phyloP scores from a whole-genome alignment of 1,139 yeast species.

The Suzukiozyma palmioleophila region DNA sequence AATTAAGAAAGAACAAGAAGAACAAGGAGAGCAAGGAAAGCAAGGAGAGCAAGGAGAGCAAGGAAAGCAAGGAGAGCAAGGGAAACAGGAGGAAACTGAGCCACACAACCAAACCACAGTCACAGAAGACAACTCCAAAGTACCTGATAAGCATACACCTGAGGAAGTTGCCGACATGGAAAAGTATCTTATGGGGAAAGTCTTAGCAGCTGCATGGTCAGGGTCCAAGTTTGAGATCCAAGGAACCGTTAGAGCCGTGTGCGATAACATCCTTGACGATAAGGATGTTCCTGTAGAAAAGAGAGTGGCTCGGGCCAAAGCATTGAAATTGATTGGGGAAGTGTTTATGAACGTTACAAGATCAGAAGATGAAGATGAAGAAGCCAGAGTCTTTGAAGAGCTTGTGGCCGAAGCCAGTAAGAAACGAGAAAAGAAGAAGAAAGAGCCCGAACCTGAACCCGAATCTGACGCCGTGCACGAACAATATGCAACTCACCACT shows the following conservation, averaged over 20 bases:
- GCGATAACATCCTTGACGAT: constrained; percentile 74
- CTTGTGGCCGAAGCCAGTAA: constrained; percentile 88
- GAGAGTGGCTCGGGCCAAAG: constrained; percentile 75
- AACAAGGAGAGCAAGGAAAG: constrained; percentile 7
- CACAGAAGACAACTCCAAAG: constrained; percentile 13
- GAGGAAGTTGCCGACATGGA: constrained; percentile 87
- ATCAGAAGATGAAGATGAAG: constrained; percentile 84
- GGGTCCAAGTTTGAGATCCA: constrained; percentile 90
- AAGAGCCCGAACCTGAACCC: neutral
- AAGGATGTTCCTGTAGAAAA: constrained; percentile 48
- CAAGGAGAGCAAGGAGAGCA: constrained; percentile 7
- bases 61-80: constrained; percentile 9
- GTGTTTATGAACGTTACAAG: constrained; percentile 65
- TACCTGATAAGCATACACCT: constrained; percentile 57
- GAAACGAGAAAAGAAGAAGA: constrained; percentile 58
- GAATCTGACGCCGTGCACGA: no score
- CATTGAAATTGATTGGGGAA: constrained; percentile 66
- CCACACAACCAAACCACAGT: constrained; percentile 3
- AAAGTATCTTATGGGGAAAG: constrained; percentile 81
- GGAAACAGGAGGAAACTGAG: constrained; percentile 8
- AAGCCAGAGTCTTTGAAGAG: constrained; percentile 86
- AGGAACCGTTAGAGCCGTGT: constrained; percentile 81
- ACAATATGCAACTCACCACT: no score
- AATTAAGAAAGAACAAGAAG: constrained; percentile 9
- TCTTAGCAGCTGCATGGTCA: constrained; percentile 93